Evolutionary conservation across 441 rosid genomes (phyloP), one percentile per base, ranked within the genome.

Genomic region (Pelargonium fulgidum): DNA sequence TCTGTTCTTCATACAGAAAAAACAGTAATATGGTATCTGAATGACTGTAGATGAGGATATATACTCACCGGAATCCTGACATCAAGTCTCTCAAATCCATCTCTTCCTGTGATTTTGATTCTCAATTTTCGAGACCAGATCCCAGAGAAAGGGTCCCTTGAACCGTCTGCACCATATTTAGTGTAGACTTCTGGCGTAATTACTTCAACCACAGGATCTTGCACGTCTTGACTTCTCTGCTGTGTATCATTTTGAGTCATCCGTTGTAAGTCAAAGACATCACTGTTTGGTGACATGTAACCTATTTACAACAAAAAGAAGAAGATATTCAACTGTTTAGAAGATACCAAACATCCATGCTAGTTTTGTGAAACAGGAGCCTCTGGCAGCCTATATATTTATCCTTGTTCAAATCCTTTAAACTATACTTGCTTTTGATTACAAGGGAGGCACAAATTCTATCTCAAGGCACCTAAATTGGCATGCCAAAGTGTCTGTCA

Each of bases 61-160:
- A 73, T 47, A 66, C 96, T 86, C 78, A 91, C 99, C 12, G 96
- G 97, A 70, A 91, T 89, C 75, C 90, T 88, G 52, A 89, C 86
- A 70, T 88, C 98, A 54, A 90, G 96, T 76, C 81, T 93, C 84
- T 93, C 97, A 59, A 82, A 74, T 54, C 96, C 96, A 73, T 93
- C 93, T 45, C 87, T 82, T 75, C 96, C 97, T 13, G 88, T 89
- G 72, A 91, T 84, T 75, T 82, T 89, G 72, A 93, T 75, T 80
- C 96, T 88, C 82, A 93, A 65, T 50, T 83, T 81, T 73, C 97
- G 86, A 67, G 95, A 85, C 97, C 97, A 93, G 73, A 87, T 85
- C 39, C 87, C 79, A 22, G 92, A 81, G 78, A 93, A 93, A 4
- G 94, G 84, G 68, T 65, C 76, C 83, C 86, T 85, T 58, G 93